These are phyloP conservation scores for Stemphylium vesicarium DNA, from an alignment of 2,329 filamentous ascomycete genomes.

Conservation along the genomic window DNA sequence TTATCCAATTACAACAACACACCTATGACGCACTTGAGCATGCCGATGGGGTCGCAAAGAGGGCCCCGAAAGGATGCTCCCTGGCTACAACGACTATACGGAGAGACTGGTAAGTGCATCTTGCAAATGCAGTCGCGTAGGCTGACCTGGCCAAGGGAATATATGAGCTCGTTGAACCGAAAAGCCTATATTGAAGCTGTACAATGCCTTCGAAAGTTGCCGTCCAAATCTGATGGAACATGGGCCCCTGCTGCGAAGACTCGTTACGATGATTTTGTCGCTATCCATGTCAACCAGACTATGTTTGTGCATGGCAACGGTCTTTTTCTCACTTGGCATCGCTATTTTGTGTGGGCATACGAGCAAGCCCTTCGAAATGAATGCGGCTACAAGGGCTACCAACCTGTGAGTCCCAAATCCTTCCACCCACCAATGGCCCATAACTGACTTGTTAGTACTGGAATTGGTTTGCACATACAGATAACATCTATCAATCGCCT, in stretches of 20 bases:
- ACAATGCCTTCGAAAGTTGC: conserved; percentile 6
- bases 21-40: conserved; percentile 2
- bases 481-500: conserved; percentile 2
- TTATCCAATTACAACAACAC: conserved; percentile 5
- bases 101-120: neutral
- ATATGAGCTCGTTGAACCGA: neutral
- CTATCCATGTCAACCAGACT: conserved; percentile 9
- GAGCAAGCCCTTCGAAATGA: conserved; percentile 9
- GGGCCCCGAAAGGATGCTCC: neutral
- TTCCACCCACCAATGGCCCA: neutral
- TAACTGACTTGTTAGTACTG: conserved; percentile 2
- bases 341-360: conserved; percentile 9
- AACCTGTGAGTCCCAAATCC: conserved; percentile 1
- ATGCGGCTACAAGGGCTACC: conserved; percentile 9
- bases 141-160: conserved; percentile 3
- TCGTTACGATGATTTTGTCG: conserved; percentile 10
- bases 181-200: conserved; percentile 5
- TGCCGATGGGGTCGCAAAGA: neutral
- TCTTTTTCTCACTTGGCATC: conserved; percentile 6
- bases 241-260: conserved; percentile 10
- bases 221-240: conserved; percentile 1
- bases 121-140: neutral
- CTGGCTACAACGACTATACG: conserved; percentile 2
- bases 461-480: conserved; percentile 7
- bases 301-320: conserved; percentile 3